Evolutionary conservation across 208 protist genomes (phyloP).

Genomic region (Trypanosomatidae sp.): DNA sequence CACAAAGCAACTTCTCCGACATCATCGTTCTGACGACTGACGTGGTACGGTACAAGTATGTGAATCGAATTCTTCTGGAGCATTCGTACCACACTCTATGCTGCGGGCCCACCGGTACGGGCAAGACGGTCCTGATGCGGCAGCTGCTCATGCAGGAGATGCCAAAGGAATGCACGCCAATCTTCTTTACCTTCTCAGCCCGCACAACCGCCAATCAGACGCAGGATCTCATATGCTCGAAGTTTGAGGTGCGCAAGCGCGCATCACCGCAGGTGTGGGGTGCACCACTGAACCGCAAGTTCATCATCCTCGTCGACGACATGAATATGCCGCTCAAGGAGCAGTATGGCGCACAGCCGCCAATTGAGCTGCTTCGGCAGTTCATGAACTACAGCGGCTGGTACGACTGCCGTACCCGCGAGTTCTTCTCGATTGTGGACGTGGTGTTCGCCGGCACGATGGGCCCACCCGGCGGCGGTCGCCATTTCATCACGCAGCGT

Average conservation of each 20-base stretch:
- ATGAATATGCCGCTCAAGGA: constrained; percentile 99
- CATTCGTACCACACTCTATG: constrained; percentile 93
- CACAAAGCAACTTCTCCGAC: constrained; percentile 90
- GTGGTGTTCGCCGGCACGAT: constrained; percentile 94
- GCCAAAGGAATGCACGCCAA: constrained; percentile 94
- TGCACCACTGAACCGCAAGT: constrained; percentile 96
- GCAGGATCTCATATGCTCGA: constrained; percentile 97
- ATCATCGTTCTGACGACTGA: constrained; percentile 98
- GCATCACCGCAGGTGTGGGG: constrained; percentile 95
- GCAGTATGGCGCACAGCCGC: constrained; percentile 98
- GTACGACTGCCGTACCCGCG: constrained; percentile 96
- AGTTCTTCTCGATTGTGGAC: constrained; percentile 96
- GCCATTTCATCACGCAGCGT: constrained; percentile 95
- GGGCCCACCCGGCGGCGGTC: constrained; percentile 97
- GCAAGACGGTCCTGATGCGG: constrained; percentile 96
- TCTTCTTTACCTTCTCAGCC: constrained; percentile 98
- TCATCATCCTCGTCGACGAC: constrained; percentile 98
- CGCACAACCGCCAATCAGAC: constrained; percentile 97
- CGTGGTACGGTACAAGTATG: constrained; percentile 95
- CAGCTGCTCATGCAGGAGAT: constrained; percentile 95
- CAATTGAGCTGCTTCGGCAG: constrained; percentile 98
- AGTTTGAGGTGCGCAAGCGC: constrained; percentile 96
- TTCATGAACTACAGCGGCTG: constrained; percentile 98
- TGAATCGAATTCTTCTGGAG: constrained; percentile 92
- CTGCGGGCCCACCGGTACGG: constrained; percentile 98